Base-by-base conservation (phyloP, 2,329 filamentous ascomycete species). In the Aspergillus eucalypticola region DNA sequence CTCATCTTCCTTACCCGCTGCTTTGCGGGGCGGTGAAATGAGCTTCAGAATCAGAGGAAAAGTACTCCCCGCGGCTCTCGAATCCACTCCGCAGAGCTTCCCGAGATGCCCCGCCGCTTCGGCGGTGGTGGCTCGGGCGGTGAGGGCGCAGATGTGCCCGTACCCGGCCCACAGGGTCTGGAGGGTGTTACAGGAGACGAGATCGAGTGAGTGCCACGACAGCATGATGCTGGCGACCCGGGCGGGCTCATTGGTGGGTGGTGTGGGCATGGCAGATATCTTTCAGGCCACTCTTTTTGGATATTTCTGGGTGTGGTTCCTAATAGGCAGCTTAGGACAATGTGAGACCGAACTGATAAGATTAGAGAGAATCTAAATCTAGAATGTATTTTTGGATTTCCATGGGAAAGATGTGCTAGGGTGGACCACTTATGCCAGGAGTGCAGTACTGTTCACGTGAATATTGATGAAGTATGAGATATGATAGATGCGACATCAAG, bases 11-110 rank as follows among this genome's bases (percentile, higher is more conserved):
- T 65, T 66, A 0, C 55, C 62, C 29, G 60, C 56, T 41, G 59
- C 56, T 41, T 71, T 58, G 3, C 53, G 60, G 0, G 85, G 84
- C 6, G 85, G 85, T 0, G 81, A 81, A 41, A 89, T 85, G 56
- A 86, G 78, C 67, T 89, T 89, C 6, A 89, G 72, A 10, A 89
- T 80, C 38, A 86, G 74, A 21, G 65, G 60, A 8, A 67, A 72
- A 1, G 54, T 67, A 17, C 60, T 49, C 44, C 69, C 68, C 0
- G 54, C 60, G 5, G 39, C 10, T 8, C 52, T 51, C 1, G 72
- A 8, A 51, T 64, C 48, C 48, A n/a, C 64, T 59, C 65, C 64
- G n/a, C 66, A 72, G 1, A 70, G 60, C 13, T 60, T 15, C 52
- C 52, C 57, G 8, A 73, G 58, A 44, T 69, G 48, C 27, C 56